Conservation (phyloP, 257 asterid genomes). For the Oldenlandia corymbosa region DNA sequence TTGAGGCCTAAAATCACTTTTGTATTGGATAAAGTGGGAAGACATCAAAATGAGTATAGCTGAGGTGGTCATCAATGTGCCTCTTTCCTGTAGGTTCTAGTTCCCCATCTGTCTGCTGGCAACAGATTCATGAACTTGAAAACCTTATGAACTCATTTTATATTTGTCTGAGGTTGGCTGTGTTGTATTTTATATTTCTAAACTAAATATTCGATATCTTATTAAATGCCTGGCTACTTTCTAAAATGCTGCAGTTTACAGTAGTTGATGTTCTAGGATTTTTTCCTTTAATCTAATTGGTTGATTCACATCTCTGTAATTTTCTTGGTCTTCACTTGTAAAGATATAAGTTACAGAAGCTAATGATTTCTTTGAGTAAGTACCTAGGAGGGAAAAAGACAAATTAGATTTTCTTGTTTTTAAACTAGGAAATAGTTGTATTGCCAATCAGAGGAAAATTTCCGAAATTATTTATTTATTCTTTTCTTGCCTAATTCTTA, state of each 20-base stretch:
- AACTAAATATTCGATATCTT: neutral
- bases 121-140: constrained; percentile 55
- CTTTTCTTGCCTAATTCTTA: neutral
- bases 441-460: neutral
- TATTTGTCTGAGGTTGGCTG: constrained; percentile 66
- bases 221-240: too few relatives aligned
- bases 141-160: constrained; percentile 74
- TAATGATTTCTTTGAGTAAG: neutral
- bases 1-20: too few relatives aligned
- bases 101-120: constrained; percentile 36
- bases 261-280: neutral
- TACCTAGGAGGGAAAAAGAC: too few relatives aligned
- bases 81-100: constrained; percentile 37
- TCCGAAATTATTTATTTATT: neutral
- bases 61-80: neutral
- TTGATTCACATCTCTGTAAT: neutral
- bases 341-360: neutral
- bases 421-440: too few relatives aligned
- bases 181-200: too few relatives aligned
- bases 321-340: neutral
- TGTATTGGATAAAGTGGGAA: too few relatives aligned
- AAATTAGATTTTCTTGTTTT: too few relatives aligned
- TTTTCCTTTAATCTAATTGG: too few relatives aligned
- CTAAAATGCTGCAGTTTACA: too few relatives aligned
- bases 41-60: neutral